Base-by-base conservation (phyloP, 192 early-diverging fungal genomes). In the Coemansia sp. region DNA sequence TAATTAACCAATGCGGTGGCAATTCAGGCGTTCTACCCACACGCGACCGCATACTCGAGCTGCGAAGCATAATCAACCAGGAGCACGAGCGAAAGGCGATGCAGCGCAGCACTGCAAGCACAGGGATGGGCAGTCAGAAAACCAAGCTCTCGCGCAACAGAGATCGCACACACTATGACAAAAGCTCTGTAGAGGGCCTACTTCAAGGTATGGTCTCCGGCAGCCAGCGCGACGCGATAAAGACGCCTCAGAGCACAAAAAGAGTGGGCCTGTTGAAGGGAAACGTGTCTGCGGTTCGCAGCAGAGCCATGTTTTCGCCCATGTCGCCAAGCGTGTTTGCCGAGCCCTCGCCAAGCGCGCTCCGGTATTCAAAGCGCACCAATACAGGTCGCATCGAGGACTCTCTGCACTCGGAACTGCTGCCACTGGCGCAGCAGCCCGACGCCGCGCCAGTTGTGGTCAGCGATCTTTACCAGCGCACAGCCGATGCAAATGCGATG, bases 271-370 rank as follows among this genome's bases (percentile, higher is more conserved):
- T 83, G 60, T 70, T 83, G 8, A 69, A 67, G 55, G 60, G 58
- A 20, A 67, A 43, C 22, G 60, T 51, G 3, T 62, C 69, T 5
- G 45, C 63, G 12, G 56, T 51, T 14, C 73, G 63, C 34, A 48
- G 54, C 43, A 66, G 66, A 34, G 41, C 37, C 12, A 62, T 72
- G 72, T 67, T 68, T 34, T 76, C 74, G 51, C 71, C 72, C 11
- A 67, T 73, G 66, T 74, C 81, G 56, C 81, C 81, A 2, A 75
- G 81, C 63, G 72, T 72, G 58, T 83, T 83, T 72, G 72, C 80
- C 2, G 75, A 83, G 67, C 75, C 81, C 34, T 83, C 81, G 36
- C 81, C 81, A 8, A 78, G 75, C 45, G 81, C 81, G 7, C 35
- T 70, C 11, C 81, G 75, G 48, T 83, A 74, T 60, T 70, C 66